phyloP scores from a whole-genome alignment of 1,284 basidiomycete genomes.

The Cystobasidium pallidum region DNA sequence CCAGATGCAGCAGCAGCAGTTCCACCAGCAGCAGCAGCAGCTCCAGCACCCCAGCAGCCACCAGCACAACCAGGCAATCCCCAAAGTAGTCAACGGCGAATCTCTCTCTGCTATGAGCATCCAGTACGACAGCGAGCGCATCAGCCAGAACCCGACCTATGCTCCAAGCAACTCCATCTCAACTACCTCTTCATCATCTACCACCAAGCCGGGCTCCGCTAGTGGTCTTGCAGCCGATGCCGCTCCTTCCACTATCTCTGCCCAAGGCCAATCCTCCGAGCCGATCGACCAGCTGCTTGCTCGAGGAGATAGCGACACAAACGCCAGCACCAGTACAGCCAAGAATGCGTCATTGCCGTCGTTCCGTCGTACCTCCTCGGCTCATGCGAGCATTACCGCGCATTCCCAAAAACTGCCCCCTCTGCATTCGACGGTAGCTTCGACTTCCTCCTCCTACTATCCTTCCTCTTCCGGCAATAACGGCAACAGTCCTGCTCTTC shows the following conservation, averaged over 20 bases:
- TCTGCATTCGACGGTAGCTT: neutral
- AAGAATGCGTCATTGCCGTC: neutral
- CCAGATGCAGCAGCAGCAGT: slow-evolving; percentile 5
- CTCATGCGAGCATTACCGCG: slow-evolving; percentile 8
- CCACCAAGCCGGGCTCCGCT: neutral
- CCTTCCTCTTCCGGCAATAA: slow-evolving; percentile 1
- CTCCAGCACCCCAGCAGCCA: neutral
- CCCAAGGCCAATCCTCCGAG: neutral
- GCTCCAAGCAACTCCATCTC: slow-evolving; percentile 15
- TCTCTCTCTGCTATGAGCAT: slow-evolving; percentile 42
- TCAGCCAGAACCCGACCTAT: slow-evolving; percentile 31
- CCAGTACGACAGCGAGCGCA: slow-evolving; percentile 34
- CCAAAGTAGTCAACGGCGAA: slow-evolving; percentile 23
- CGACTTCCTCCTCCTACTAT: slow-evolving; percentile 9
- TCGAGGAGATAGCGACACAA: slow-evolving; percentile 12
- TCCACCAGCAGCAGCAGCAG: neutral
- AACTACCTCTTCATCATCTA: slow-evolving; percentile 13
- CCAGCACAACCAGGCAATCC: neutral
- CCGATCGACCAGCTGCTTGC: slow-evolving; percentile 25
- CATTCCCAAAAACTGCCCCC: slow-evolving; percentile 1
- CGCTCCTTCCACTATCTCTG: neutral
- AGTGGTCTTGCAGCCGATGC: neutral
- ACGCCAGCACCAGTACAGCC: slow-evolving; percentile 16
- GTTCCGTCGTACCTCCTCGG: slow-evolving; percentile 11
- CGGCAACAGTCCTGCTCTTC: neutral